Percentiles rank a stretch among this genome's conserved stretches.
Conservation (phyloP, 108 stramenopile species). For the Cyclostephanos tholiformis region DNA sequence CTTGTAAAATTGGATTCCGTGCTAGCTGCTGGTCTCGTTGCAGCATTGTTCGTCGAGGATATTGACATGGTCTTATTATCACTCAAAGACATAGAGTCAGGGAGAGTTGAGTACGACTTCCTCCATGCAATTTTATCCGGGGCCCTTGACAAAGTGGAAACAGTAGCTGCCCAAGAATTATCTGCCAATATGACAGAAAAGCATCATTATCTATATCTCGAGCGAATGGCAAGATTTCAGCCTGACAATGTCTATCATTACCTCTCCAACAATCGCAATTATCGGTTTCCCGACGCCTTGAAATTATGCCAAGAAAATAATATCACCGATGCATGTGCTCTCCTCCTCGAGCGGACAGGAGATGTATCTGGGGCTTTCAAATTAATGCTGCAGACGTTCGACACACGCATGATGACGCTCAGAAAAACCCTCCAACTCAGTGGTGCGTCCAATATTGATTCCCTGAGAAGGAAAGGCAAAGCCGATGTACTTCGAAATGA, state of each 20-base stretch:
- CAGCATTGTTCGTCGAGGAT: slow-evolving; percentile 80
- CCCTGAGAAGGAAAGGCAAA: slow-evolving; percentile 1
- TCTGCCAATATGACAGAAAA: slow-evolving; percentile 62
- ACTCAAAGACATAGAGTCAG: slow-evolving; percentile 39
- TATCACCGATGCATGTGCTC: slow-evolving; percentile 90
- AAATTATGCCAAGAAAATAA: slow-evolving; percentile 79
- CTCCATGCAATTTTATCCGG: slow-evolving; percentile 73
- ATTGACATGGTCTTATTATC: slow-evolving; percentile 61
- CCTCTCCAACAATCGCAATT: slow-evolving; percentile 73
- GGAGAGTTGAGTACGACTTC: slow-evolving; percentile 60
- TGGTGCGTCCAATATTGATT: background rate
- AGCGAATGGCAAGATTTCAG: slow-evolving; percentile 70
- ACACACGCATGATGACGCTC: slow-evolving; percentile 68
- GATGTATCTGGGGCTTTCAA: slow-evolving; percentile 88
- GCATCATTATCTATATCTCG: slow-evolving; percentile 72
- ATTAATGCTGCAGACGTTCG: slow-evolving; percentile 77
- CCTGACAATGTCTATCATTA: slow-evolving; percentile 86
- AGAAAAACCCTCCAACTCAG: slow-evolving; percentile 63
- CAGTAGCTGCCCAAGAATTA: slow-evolving; percentile 69
- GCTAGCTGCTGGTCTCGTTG: slow-evolving; percentile 62
- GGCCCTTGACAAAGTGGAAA: slow-evolving; percentile 56
- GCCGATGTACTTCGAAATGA: slow-evolving; percentile 26
- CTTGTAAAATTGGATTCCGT: slow-evolving; percentile 66
- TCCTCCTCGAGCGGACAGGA: slow-evolving; percentile 87
- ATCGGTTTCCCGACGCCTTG: slow-evolving; percentile 79